Conservation (phyloP, 2,329 filamentous ascomycete species). For the Ophiostoma sp. region DNA sequence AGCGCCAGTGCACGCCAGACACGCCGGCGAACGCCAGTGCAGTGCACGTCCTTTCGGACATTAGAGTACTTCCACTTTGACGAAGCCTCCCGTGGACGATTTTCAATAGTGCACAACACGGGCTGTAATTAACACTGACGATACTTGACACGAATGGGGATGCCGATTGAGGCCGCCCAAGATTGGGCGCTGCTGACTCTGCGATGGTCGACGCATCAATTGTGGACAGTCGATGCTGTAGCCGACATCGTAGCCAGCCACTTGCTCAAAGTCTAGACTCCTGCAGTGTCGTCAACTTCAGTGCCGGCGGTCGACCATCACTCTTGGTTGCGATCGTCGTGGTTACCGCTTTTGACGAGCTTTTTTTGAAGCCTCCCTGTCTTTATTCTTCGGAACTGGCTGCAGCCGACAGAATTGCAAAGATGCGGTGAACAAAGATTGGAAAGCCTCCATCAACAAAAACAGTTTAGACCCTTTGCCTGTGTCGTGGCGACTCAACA, state of each 20-base stretch:
- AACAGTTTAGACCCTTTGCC: neutral
- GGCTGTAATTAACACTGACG: no score
- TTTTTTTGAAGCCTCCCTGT: neutral
- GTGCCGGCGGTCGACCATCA: no score
- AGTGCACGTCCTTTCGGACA: neutral
- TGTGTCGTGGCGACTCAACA: neutral
- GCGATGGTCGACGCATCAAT: neutral
- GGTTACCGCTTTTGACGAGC: neutral
- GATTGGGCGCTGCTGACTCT: no score
- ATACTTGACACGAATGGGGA: neutral
- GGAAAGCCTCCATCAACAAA: neutral
- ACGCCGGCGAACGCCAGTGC: no score
- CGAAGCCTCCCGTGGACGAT: neutral
- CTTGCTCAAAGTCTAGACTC: no score
- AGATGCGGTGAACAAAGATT: neutral
- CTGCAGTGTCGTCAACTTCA: no score
- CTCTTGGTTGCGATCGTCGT: no score
- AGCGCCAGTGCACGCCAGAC: neutral
- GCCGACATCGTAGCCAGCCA: no score
- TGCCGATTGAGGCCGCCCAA: neutral
- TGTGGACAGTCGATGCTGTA: no score
- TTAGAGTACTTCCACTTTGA: neutral
- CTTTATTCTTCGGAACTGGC: neutral
- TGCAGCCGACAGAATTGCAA: neutral
- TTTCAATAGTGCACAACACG: neutral